phyloP scores from a whole-genome alignment of 345 rosid species.

The Noccaea bulbosa region DNA sequence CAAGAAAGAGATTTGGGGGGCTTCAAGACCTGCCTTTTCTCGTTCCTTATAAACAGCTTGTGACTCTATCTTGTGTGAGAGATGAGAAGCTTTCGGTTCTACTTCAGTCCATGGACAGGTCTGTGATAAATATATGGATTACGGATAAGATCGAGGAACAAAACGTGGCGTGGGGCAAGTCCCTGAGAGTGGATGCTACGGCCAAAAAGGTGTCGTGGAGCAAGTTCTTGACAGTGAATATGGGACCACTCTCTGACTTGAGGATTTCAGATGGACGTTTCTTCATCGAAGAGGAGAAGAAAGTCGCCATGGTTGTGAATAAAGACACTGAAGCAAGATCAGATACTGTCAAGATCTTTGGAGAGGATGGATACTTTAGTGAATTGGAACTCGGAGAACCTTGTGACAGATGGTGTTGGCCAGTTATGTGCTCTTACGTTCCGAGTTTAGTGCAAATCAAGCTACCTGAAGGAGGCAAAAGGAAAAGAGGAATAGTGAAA shows the following conservation, averaged over 20 bases:
- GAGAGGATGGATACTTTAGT: constrained; percentile 8
- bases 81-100: not conserved
- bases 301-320: not conserved
- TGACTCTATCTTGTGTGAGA: not conserved
- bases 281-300: constrained; percentile 13
- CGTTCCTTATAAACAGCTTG: not conserved
- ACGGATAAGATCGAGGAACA: not conserved
- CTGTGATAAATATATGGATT: not conserved
- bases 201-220: not conserved
- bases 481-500: too few relatives aligned
- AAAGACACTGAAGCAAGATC: not conserved
- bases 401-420: not conserved
- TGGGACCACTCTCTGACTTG: not conserved
- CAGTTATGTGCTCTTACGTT: constrained; percentile 7
- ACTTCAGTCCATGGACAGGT: not conserved
- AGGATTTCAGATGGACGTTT: not conserved
- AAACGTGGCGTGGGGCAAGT: not conserved
- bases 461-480: not conserved
- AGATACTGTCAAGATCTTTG: constrained; percentile 1
- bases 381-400: not conserved
- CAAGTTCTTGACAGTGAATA: not conserved
- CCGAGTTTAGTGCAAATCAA: constrained; percentile 12
- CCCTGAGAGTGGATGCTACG: too few relatives aligned
- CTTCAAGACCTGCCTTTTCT: not conserved
- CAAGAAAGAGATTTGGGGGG: not conserved